phyloP scores from a whole-genome alignment of 495 filamentous ascomycete genomes.

The Hypoxylon subgilvum region DNA sequence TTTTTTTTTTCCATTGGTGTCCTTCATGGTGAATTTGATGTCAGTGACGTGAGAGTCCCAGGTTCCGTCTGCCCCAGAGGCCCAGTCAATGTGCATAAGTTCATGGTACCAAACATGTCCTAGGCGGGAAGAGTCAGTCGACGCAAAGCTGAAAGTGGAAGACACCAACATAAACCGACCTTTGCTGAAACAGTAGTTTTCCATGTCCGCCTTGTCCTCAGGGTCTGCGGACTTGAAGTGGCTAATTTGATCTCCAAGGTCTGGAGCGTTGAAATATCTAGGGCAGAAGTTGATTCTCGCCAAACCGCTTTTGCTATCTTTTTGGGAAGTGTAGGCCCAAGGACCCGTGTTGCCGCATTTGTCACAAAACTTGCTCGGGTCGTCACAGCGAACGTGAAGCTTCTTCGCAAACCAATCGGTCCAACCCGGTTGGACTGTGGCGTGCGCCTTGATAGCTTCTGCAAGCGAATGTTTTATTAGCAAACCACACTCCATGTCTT shows the following conservation, averaged over 20 bases:
- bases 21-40: background rate
- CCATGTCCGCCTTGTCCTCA: background rate
- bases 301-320: background rate
- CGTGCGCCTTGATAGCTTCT: conserved; percentile 1
- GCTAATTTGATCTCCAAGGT: background rate
- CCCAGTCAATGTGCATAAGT: conserved; percentile 6
- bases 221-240: background rate
- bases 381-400: conserved; percentile 6
- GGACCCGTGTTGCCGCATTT: background rate
- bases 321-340: conserved; percentile 1
- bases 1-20: background rate
- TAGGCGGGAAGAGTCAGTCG: background rate
- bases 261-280: background rate
- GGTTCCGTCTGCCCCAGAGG: background rate
- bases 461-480: background rate
- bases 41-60: background rate
- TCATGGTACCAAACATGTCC: conserved; percentile 1
- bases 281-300: conserved; percentile 9
- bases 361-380: background rate
- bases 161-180: background rate
- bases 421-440: background rate
- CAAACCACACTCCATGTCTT: background rate
- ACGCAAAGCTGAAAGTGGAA: background rate
- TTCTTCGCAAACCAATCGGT: conserved; percentile 4
- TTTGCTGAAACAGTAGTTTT: background rate